Evolutionary conservation across 192 early-diverging fungal species (phyloP).

Genomic region (Coemansia sp.): DNA sequence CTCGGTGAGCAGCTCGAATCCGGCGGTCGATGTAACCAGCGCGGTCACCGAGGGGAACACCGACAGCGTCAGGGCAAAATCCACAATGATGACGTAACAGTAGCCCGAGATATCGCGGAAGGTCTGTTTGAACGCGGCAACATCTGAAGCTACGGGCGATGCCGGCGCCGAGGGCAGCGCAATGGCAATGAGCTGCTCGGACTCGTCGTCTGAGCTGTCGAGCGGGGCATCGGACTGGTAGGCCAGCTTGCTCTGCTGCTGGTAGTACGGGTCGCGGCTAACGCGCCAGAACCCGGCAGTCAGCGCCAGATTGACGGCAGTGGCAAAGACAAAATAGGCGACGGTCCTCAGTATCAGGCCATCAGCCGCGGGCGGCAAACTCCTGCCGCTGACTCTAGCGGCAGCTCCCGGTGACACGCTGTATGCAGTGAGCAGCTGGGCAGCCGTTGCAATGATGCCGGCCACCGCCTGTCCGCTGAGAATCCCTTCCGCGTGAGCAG

Average conservation of each 20-base stretch:
- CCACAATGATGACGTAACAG: slow-evolving; percentile 54
- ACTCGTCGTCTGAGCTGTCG: slow-evolving; percentile 10
- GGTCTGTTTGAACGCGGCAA: slow-evolving; percentile 21
- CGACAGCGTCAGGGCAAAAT: slow-evolving; percentile 65
- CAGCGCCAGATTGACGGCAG: slow-evolving; percentile 23
- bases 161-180: slow-evolving; percentile 3
- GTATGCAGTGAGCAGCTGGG: slow-evolving; percentile 60
- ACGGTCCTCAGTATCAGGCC: slow-evolving; percentile 32
- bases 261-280: slow-evolving; percentile 35
- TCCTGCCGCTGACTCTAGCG: not conserved
- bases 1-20: slow-evolving; percentile 36
- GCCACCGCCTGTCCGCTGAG: slow-evolving; percentile 64
- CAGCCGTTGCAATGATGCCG: slow-evolving; percentile 62
- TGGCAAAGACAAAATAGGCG: slow-evolving; percentile 49
- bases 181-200: slow-evolving; percentile 21
- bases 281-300: slow-evolving; percentile 27
- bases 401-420: slow-evolving; percentile 15
- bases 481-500: slow-evolving; percentile 65
- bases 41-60: slow-evolving; percentile 74
- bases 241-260: slow-evolving; percentile 35
- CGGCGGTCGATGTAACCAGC: slow-evolving; percentile 54
- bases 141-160: slow-evolving; percentile 6
- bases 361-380: not conserved
- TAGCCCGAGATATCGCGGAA: slow-evolving; percentile 49
- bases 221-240: not conserved